Base-by-base conservation (phyloP, 148 eudicot species). In the Rheum nobile region DNA sequence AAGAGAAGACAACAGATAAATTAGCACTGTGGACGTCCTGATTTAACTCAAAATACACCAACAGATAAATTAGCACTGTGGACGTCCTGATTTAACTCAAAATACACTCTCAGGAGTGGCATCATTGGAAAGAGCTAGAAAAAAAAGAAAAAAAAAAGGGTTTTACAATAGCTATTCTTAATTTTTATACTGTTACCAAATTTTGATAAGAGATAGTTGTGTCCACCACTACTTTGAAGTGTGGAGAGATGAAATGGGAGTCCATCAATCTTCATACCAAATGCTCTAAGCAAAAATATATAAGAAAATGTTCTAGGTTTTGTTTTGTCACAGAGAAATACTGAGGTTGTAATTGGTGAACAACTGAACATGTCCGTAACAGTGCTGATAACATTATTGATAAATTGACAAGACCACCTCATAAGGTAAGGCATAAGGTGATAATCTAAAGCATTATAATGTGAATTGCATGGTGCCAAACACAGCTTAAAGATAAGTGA, bases 1-100 rank as follows among this genome's bases (percentile, higher is more conserved):
- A 80, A 63, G 31, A 76, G 37, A 71, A 72, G 32, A 35, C 38
- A 63, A 75, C 35, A 47, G 50, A 39, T 38, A 72, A 46, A 70
- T 77, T n/a, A 77, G 24, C 12, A 47, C 61, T 22, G 26, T 4
- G 13, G 13, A 59, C 9, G 52, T 4, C 5, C 17, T 72, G 35
- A n/a, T 22, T 21, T 43, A 12, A 22, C 21, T 17, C 38, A 67
- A 31, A 6, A 28, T 67, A 17, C 7, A 14, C 39, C 38, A 63
- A 75, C 35, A 47, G 50, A 39, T 38, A 72, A 46, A 70, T 77
- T n/a, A 77, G 24, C 12, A 47, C 61, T 22, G 26, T 4, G n/a
- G n/a, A n/a, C n/a, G n/a, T n/a, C n/a, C n/a, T n/a, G n/a, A n/a
- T n/a, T n/a, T n/a, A n/a, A n/a, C n/a, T n/a, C n/a, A n/a, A n/a